Conservation (phyloP, 176 grass and related monocot species). For the Oryza nivara region DNA sequence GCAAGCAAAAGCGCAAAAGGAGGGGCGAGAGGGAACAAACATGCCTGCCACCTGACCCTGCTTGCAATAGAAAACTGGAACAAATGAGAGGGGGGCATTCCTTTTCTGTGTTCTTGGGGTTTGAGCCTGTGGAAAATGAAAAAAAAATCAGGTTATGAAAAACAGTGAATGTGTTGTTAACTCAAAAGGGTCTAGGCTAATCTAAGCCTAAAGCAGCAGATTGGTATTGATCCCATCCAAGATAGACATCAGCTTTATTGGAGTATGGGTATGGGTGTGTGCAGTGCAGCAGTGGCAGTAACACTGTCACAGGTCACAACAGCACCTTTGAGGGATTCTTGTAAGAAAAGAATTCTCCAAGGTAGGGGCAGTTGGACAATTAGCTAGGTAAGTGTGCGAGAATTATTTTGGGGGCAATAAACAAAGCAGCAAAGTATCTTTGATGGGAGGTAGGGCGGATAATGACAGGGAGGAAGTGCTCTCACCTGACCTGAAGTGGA, state of each 20-base stretch:
- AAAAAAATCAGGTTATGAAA: slow-evolving; percentile 19
- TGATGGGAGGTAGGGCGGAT: slow-evolving; percentile 50
- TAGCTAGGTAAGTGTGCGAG: slow-evolving; percentile 68
- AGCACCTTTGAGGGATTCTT: slow-evolving; percentile 49
- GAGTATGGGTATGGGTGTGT: slow-evolving; percentile 31
- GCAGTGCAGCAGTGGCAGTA: slow-evolving; percentile 6
- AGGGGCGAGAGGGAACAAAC: slow-evolving; percentile 65
- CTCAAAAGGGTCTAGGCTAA: slow-evolving; percentile 35
- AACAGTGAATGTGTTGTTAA: slow-evolving; percentile 45
- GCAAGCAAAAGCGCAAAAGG: slow-evolving; percentile 52
- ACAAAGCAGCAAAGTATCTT: slow-evolving; percentile 54
- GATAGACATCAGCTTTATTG: slow-evolving; percentile 47
- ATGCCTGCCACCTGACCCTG: slow-evolving; percentile 89
- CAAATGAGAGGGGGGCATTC: slow-evolving; percentile 39
- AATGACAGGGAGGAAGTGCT: slow-evolving; percentile 71
- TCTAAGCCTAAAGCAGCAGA: slow-evolving; percentile 45
- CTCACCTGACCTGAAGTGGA: slow-evolving; percentile 49
- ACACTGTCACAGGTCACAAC: slow-evolving; percentile 33
- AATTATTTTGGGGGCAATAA: slow-evolving; percentile 37
- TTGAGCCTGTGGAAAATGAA: slow-evolving; percentile 7
- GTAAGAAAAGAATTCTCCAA: slow-evolving; percentile 61
- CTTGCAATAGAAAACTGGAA: slow-evolving; percentile 54
- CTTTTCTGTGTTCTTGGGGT: slow-evolving; percentile 36
- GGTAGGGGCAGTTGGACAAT: slow-evolving; percentile 60
- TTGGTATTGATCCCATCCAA: slow-evolving; percentile 48